A percentile compares a stretch with the other conserved stretches of the same genome.
These are phyloP conservation scores for Asterochloris erici DNA, from an alignment of 139 green algal genomes.

Conservation along the genomic window DNA sequence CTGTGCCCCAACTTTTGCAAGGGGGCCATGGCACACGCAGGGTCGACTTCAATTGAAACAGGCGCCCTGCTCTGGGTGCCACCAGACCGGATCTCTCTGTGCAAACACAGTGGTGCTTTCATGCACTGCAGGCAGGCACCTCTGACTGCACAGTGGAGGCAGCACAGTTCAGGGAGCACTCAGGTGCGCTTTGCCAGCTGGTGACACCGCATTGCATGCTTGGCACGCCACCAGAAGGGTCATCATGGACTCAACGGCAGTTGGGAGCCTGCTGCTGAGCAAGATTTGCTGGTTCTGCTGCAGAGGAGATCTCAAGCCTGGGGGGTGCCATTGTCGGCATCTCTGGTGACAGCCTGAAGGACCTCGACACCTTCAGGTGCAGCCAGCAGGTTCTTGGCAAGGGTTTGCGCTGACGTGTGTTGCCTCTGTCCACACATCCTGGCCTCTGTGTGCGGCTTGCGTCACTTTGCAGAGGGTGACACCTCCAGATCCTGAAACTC, in stretches of 20 bases:
- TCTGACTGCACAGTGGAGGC: constrained; percentile 16
- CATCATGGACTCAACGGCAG: too few species aligned
- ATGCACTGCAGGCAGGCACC: constrained; percentile 6
- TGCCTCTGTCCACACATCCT: too few species aligned
- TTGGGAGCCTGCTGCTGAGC: too few species aligned
- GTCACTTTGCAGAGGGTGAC: too few species aligned
- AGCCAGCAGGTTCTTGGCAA: background rate
- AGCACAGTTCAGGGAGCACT: constrained; percentile 6
- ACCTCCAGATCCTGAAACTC: too few species aligned
- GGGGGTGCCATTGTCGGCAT: constrained; percentile 17
- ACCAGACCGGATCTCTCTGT: background rate
- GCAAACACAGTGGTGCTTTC: background rate
- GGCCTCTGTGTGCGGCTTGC: too few species aligned
- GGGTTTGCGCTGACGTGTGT: too few species aligned
- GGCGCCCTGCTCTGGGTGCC: too few species aligned
- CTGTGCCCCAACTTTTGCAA: background rate
- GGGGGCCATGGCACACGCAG: background rate
- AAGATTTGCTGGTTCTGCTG: background rate
- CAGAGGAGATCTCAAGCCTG: background rate
- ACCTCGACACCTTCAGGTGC: constrained; percentile 4
- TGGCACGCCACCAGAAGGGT: background rate
- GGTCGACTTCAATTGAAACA: too few species aligned
- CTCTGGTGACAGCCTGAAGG: constrained; percentile 3
- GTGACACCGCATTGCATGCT: background rate
- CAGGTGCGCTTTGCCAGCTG: background rate